Evolutionary conservation across 352 stramenopile genomes (phyloP).

Genomic region (Pythium chondricola): DNA sequence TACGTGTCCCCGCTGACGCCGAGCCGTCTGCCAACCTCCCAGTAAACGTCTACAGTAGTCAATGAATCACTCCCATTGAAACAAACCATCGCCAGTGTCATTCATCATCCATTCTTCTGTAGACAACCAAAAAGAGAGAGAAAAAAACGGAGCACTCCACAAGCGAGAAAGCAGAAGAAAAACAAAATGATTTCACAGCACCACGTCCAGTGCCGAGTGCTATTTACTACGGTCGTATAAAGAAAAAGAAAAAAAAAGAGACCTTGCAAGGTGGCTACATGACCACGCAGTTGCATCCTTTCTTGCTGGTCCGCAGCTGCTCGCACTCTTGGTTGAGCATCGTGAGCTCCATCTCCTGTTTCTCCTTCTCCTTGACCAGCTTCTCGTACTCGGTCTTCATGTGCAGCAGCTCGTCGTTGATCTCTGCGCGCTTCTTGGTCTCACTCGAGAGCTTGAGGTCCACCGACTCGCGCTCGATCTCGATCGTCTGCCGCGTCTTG

Average conservation of each 20-base stretch:
- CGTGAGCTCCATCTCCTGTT: slow-evolving; percentile 72
- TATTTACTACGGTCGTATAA: too few species aligned
- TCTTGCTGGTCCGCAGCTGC: slow-evolving; percentile 42
- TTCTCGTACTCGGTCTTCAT: slow-evolving; percentile 67
- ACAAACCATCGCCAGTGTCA: too few species aligned
- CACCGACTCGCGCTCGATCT: slow-evolving; percentile 73
- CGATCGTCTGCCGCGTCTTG: slow-evolving; percentile 58
- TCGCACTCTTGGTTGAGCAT: slow-evolving; percentile 74
- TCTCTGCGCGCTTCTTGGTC: slow-evolving; percentile 45
- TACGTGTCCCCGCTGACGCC: slow-evolving; percentile 79
- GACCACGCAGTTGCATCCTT: slow-evolving; percentile 65
- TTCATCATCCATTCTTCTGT: neutral
- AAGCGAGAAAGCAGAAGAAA: neutral
- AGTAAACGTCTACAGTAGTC: too few species aligned
- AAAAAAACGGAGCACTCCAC: slow-evolving; percentile 1
- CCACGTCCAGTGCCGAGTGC: too few species aligned
- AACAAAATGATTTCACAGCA: too few species aligned
- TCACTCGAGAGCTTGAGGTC: slow-evolving; percentile 60
- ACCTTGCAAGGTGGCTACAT: slow-evolving; percentile 27
- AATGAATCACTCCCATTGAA: too few species aligned
- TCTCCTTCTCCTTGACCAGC: slow-evolving; percentile 77
- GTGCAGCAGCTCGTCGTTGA: slow-evolving; percentile 48
- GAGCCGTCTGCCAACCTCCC: slow-evolving; percentile 36
- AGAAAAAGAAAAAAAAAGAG: slow-evolving; percentile 5
- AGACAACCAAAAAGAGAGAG: neutral